Base-by-base conservation (phyloP, 1,284 basidiomycete genomes). In the Apiotrichum mycotoxinovorans region DNA sequence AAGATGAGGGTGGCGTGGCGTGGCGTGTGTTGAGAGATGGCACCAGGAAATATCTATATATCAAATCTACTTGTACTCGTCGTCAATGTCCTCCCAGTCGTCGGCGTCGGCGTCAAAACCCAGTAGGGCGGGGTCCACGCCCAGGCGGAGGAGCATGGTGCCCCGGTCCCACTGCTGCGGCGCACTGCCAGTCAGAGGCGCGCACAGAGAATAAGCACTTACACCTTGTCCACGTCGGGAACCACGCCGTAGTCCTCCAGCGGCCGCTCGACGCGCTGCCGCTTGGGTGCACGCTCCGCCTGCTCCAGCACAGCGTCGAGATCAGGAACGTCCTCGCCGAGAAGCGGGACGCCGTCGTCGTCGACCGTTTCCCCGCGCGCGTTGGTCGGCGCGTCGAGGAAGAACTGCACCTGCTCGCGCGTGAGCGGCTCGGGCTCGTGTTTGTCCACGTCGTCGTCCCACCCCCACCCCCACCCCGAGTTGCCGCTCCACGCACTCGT, bases 51-150 rank as follows among this genome's bases (percentile, higher is more conserved):
- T n/a, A n/a, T n/a, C n/a, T n/a, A n/a, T n/a, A n/a, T n/a, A n/a
- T n/a, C n/a, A n/a, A n/a, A 35, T 30, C 12, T 23, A 18, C n/a
- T n/a, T 4, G 20, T 34, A 20, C 41, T 42, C 34, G 42, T 58
- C 56, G 14, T 54, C 52, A 20, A 58, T 44, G 26, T 63, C 58
- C 3, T 51, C 55, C 74, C 74, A 76, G 52, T 74, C 73, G 54
- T 73, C 71, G 0, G 47, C 59, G 7, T 68, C 67, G 1, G 43
- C 58, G 52, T 74, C 59, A 70, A 70, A 77, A 2, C 69, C 72
- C 1, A 76, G 61, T n/a, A 74, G 60, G 5, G 40, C 60, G 11
- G 75, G 75, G 46, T 76, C 75, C 11, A 76, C 70, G 40, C 67
- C 61, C 15, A 72, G 56, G 26, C 51, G 50, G 11, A 52, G 48